phyloP scores from a whole-genome alignment of 257 asterid genomes.

The Solanum stenotomum region DNA sequence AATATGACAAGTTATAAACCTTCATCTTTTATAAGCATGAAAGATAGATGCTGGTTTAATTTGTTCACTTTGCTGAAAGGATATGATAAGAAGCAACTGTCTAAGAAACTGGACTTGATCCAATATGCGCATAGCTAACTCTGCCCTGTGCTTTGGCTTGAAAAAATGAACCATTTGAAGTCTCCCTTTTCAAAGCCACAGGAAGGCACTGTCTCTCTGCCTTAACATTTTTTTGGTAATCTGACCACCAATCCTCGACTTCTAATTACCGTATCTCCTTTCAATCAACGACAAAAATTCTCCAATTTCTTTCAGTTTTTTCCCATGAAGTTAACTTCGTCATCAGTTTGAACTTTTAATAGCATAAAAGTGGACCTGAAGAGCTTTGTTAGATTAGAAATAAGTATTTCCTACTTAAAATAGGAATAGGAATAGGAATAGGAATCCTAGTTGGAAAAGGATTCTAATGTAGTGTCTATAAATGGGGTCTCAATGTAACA shows the following conservation, averaged over 20 bases:
- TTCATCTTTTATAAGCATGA: not conserved
- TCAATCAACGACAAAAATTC: not conserved
- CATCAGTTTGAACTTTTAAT: not conserved
- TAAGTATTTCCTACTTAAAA: no score
- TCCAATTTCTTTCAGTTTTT: not conserved
- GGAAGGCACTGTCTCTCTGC: not conserved
- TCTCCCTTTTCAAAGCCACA: not conserved
- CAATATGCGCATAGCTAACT: not conserved
- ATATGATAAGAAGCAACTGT: not conserved
- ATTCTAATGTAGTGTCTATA: no score
- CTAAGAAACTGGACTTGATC: not conserved
- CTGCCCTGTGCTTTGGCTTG: not conserved
- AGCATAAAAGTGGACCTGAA: not conserved
- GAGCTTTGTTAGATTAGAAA: not conserved
- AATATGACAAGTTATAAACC: not conserved
- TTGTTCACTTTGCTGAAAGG: not conserved
- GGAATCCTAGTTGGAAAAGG: no score
- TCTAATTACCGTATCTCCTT: not conserved
- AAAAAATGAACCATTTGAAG: not conserved
- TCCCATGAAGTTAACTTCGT: not conserved
- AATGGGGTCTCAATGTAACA: no score
- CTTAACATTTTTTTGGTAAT: not conserved
- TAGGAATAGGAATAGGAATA: no score
- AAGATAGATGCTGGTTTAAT: not conserved
- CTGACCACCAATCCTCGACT: not conserved